phyloP scores from a whole-genome alignment of 805 yeast species.

The Torulaspora gathmanii region DNA sequence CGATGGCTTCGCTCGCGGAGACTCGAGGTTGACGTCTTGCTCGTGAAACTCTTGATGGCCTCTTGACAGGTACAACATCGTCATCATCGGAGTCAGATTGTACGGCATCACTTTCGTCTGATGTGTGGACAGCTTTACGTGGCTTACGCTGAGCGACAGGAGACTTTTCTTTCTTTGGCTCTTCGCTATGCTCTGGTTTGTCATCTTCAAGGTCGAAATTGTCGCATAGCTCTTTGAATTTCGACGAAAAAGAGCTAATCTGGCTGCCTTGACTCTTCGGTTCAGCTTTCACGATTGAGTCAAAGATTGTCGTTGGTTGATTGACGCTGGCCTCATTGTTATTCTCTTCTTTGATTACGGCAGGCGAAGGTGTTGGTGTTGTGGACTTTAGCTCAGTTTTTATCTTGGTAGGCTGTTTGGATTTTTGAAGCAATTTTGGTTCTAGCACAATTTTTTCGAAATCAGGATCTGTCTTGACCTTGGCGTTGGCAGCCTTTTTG shows the following conservation, averaged over 20 bases:
- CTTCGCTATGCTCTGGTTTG: slow-evolving; percentile 3
- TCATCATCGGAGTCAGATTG: slow-evolving; percentile 18
- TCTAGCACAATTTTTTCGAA: slow-evolving; percentile 29
- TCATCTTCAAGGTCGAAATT: slow-evolving; percentile 23
- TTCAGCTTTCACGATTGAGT: slow-evolving; percentile 13
- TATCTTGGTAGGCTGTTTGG: slow-evolving; percentile 24
- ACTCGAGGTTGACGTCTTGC: slow-evolving; percentile 14
- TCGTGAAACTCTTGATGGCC: slow-evolving; percentile 23
- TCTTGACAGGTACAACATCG: slow-evolving; percentile 12
- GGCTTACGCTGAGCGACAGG: neutral
- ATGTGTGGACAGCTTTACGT: slow-evolving; percentile 12
- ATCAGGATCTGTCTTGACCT: slow-evolving; percentile 27
- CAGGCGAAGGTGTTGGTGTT: slow-evolving; percentile 6
- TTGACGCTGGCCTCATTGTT: neutral
- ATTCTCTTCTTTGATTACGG: slow-evolving; percentile 9
- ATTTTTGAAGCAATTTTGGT: slow-evolving; percentile 25
- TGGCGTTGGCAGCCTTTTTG: slow-evolving; percentile 19
- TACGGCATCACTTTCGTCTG: slow-evolving; percentile 27
- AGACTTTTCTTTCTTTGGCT: neutral
- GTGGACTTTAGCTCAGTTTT: slow-evolving; percentile 22
- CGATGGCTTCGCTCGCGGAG: slow-evolving; percentile 20
- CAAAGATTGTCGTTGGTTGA: slow-evolving; percentile 21
- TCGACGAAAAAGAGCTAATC: slow-evolving; percentile 31
- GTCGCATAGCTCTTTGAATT: slow-evolving; percentile 32
- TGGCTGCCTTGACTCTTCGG: slow-evolving; percentile 14